Base-by-base conservation (phyloP, 768 basidiomycete species). In the Tylopilus balloui region DNA sequence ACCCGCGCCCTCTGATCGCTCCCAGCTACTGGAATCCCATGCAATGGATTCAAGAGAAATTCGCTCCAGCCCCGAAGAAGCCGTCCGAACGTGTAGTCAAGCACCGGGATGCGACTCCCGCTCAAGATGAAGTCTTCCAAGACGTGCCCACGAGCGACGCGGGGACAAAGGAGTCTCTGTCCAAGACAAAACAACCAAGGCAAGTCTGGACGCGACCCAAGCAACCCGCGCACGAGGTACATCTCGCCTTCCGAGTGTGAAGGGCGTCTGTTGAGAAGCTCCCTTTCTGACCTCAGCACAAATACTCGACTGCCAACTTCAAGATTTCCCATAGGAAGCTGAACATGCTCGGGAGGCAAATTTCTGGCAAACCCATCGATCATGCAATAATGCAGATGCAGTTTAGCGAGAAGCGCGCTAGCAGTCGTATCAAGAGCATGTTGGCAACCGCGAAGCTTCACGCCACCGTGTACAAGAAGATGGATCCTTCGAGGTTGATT, bases 311-410 rank as follows among this genome's bases (percentile, higher is more conserved):
- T 0, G 83, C 87, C 15, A 83, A 82, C 65, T 95, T 96, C 76
- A 94, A 93, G 70, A 90, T 93, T 36, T 95, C 92, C 4, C 88
- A 86, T 59, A 81, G 94, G 48, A 99, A 97, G 67, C 75, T 99
- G 48, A 94, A 95, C 68, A 80, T 84, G 73, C 77, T 99, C 35
- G 86, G 84, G 9, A 77, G 81, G 25, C 91, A 96, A 66, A 88
- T 99, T 54, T 78, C 89, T 3, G 88, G 90, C 17, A 86, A 92
- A 59, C 93, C 94, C 15, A 86, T 97, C 51, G 94, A 97, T 71
- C 82, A 86, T 57, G 95, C 95, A 29, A 95, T 99, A 64, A 73
- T 97, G 49, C 95, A 99, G 61, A 94, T 98, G 90, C 80, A 88
- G 65, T 97, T 96, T 68, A 91, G 88, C 54, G 87, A 94, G 67